Base-by-base conservation (phyloP, 495 filamentous ascomycete genomes). In the Talaromyces nanjingensis region DNA sequence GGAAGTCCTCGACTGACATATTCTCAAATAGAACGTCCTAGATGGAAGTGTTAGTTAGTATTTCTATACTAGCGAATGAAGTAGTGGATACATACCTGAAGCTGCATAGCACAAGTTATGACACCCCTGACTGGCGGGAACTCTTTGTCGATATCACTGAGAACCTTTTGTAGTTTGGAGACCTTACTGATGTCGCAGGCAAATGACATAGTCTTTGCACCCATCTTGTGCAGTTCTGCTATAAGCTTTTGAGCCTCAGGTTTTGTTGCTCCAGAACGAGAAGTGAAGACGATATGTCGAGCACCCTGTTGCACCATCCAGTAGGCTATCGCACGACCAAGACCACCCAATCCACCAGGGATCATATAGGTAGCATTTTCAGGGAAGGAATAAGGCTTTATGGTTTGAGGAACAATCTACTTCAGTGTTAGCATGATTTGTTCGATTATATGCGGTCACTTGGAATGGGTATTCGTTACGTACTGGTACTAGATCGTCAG, bases 231-330 rank as follows among this genome's bases (percentile, higher is more conserved):
- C 1, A 85, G 70, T 39, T 82, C 78, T 0, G 69, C 45, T 4
- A 79, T 64, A 14, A 83, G 76, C 7, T 66, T 42, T 7, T 67
- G 69, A 71, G 42, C 61, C 8, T n/a, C 24, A 22, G 60, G 42
- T 8, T 25, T 6, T 14, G 24, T 55, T 6, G 16, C 24, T 12
- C 34, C 61, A 6, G 14, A 25, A 1, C 84, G 74, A 7, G 84
- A 85, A 20, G 85, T 72, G 11, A 87, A 75, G 20, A 84, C 74
- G 27, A 87, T 66, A 60, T 80, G 73, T 47, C 73, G 72, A 22
- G 84, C 84, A 9, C 83, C 83, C 34, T 78, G 78, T 33, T 72
- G 65, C 6, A 79, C 79, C 80, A 87, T 84, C 81, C 80, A 84
- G 2, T 72, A 71, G 1, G 82, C 68, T 62, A 86, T 74, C 59